A percentile compares a stretch with the other conserved stretches of the same genome.
phyloP scores from a whole-genome alignment of 2,329 filamentous ascomycete genomes.

The Emergomyces africanus region DNA sequence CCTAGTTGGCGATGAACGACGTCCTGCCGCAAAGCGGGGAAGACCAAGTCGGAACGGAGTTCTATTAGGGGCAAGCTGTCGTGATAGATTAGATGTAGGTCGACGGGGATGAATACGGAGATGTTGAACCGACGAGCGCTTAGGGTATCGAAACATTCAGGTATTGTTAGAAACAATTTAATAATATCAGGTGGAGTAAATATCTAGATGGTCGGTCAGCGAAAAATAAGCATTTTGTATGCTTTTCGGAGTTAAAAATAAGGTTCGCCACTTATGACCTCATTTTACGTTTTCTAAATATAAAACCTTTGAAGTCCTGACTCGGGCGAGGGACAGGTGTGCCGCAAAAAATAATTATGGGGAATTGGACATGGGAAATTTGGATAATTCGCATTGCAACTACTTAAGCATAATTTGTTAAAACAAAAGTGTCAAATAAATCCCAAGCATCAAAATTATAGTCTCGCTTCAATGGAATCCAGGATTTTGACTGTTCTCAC shows the following conservation, averaged over 20 bases:
- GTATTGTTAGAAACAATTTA: not conserved
- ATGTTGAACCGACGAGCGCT: not conserved
- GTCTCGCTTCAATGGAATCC: not conserved
- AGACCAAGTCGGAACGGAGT: not conserved
- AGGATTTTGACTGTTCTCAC: not conserved
- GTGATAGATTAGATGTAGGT: not conserved
- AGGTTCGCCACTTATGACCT: not conserved
- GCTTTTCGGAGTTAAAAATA: no score
- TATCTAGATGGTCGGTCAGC: no score
- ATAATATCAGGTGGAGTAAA: not conserved
- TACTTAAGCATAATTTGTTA: no score
- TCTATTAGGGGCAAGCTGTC: not conserved
- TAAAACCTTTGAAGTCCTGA: no score
- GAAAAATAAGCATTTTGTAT: no score
- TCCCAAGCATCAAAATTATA: not conserved
- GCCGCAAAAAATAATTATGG: no score
- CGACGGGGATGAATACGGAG: not conserved
- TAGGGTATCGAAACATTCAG: not conserved
- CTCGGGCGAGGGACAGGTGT: not conserved
- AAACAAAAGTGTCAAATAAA: no score
- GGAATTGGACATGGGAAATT: no score
- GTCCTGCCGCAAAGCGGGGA: not conserved
- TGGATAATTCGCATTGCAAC: no score
- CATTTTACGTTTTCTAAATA: not conserved
- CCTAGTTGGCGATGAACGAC: not conserved